phyloP scores from a whole-genome alignment of 768 basidiomycete genomes.

The Trametes coccinea region DNA sequence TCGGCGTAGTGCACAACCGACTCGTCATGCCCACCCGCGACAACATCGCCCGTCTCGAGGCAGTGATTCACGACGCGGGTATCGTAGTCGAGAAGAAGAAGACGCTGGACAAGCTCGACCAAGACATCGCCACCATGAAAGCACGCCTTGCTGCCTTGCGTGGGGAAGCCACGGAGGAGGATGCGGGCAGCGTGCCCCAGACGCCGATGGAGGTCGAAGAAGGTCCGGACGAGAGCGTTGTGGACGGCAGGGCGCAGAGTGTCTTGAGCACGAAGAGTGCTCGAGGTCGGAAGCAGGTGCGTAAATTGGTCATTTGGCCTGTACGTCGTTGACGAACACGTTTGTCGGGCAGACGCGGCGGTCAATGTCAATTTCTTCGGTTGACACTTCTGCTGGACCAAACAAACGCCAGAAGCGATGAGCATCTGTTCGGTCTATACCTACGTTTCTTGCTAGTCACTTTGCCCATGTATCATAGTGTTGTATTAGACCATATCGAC shows the following conservation, averaged over 20 bases:
- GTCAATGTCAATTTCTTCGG: slow-evolving; percentile 74
- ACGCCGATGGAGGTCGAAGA: slow-evolving; percentile 56
- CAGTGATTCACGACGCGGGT: slow-evolving; percentile 68
- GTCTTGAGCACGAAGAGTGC: slow-evolving; percentile 43
- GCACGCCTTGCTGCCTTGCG: slow-evolving; percentile 44
- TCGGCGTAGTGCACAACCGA: slow-evolving; percentile 68
- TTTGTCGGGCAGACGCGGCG: slow-evolving; percentile 48
- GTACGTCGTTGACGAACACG: slow-evolving; percentile 6
- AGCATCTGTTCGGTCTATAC: neutral
- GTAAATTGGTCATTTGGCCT: slow-evolving; percentile 24
- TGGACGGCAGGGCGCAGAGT: slow-evolving; percentile 64
- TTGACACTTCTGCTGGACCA: slow-evolving; percentile 54
- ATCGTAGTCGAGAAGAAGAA: slow-evolving; percentile 88
- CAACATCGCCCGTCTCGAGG: slow-evolving; percentile 74
- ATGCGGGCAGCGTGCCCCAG: slow-evolving; percentile 41
- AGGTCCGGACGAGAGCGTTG: slow-evolving; percentile 35
- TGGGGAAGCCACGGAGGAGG: slow-evolving; percentile 38
- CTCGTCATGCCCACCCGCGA: slow-evolving; percentile 94
- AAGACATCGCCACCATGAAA: slow-evolving; percentile 76
- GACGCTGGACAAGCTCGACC: slow-evolving; percentile 79
- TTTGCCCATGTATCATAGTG: neutral
- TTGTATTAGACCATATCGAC: neutral
- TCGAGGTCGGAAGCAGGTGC: slow-evolving; percentile 61
- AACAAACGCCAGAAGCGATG: slow-evolving; percentile 21
- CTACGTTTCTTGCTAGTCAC: neutral